Evolutionary conservation across 306 rosid species (phyloP), one percentile per base, ranked within the genome.

Genomic region (Elaeagnus macrophylla): DNA sequence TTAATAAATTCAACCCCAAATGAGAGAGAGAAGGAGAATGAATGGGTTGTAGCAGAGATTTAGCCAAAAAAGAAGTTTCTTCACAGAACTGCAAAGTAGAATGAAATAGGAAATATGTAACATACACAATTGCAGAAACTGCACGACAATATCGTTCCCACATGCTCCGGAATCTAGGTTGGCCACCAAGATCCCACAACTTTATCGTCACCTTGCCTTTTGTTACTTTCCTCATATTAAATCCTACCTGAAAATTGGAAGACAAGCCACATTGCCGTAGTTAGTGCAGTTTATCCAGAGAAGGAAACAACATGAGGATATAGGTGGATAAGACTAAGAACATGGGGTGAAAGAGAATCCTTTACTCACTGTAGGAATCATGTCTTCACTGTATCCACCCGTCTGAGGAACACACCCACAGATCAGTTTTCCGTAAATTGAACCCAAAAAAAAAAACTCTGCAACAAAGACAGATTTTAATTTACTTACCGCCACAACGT

Each of bases 141-240:
- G 96, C 85, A 53, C 96, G 94, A 51, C 96, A 88, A 63, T 88
- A 88, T 47, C 96, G 82, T 61, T 88, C 96, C 96, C 96, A 88
- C 96, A 84, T 84, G 85, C 94, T 88, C 72, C 94, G 94, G 74
- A 88, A 88, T 74, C 96, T 81, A 56, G 96, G 96, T 59, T 88
- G 96, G 38, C 96, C 96, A 71, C 96, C 96, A 65, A 88, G 90
- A 81, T 88, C 96, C 96, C 96, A 88, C 77, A 88, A 78, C 74
- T 88, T 88, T 38, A 88, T 88, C 10, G 96, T 88, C 38, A 88
- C 96, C 60, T 88, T 88, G 67, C 96, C 96, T 71, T 88, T 88
- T 42, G 96, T 88, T 13, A 88, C 96, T 67, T 88, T 88, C 71
- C 79, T 79, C 96, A 84, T 88, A 69, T 88, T 88, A 75, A 88